phyloP scores from a whole-genome alignment of 805 yeast species.

The Lachancea mirantina region DNA sequence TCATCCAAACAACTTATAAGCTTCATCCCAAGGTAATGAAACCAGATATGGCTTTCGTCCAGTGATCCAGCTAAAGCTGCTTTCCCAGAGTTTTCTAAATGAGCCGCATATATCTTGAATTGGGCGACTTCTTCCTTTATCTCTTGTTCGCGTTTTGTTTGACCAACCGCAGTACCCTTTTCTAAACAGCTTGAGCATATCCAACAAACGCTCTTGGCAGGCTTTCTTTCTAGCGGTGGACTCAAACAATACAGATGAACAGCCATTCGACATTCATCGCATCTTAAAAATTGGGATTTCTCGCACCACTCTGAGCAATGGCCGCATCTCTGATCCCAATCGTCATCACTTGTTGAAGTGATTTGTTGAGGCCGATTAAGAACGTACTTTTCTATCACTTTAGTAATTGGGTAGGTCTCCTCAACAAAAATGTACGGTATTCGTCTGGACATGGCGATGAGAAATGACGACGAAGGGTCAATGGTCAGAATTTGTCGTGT shows the following conservation, averaged over 20 bases:
- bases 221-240: constrained; percentile 75
- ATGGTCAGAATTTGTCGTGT: constrained; percentile 57
- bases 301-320: constrained; percentile 84
- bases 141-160: not conserved
- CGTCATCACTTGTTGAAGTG: constrained; percentile 1
- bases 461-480: constrained; percentile 38
- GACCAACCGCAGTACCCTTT: constrained; percentile 23
- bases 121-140: not conserved
- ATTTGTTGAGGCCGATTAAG: constrained; percentile 9
- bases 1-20: constrained; percentile 18
- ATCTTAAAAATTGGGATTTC: constrained; percentile 61
- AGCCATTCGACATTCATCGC: constrained; percentile 65
- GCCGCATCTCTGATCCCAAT: constrained; percentile 39
- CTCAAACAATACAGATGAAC: constrained; percentile 81
- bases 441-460: constrained; percentile 55
- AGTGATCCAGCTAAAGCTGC: too few relatives aligned
- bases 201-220: constrained; percentile 87
- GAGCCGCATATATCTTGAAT: not conserved
- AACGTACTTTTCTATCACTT: constrained; percentile 21
- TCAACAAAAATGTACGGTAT: constrained; percentile 74
- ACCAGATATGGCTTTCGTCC: constrained; percentile 14
- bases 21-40: constrained; percentile 27
- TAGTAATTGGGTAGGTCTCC: constrained; percentile 27
- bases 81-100: constrained; percentile 3
- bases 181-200: constrained; percentile 75